Conservation (phyloP, 1,139 yeast genomes). For the Tardiomyces depauwii region DNA sequence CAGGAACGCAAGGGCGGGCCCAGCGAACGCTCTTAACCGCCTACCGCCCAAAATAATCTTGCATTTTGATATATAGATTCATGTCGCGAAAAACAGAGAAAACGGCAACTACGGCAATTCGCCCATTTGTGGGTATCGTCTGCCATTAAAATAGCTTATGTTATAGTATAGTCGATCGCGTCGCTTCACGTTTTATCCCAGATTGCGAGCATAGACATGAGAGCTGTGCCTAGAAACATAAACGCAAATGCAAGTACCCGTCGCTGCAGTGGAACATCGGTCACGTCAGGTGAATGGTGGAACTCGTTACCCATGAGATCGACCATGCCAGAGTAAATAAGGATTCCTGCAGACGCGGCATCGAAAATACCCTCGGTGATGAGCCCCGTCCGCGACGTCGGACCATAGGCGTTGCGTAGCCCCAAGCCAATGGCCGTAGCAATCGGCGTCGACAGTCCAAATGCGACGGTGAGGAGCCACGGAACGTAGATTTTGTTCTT, state of each 20-base stretch:
- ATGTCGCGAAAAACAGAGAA: too few relatives aligned
- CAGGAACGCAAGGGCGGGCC: not conserved
- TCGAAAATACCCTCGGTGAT: constrained; percentile 74
- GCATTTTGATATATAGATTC: too few relatives aligned
- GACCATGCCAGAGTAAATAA: constrained; percentile 75
- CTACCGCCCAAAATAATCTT: too few relatives aligned
- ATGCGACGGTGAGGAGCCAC: constrained; percentile 47
- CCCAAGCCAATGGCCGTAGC: constrained; percentile 83
- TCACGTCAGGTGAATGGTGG: constrained; percentile 34
- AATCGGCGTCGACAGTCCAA: constrained; percentile 70
- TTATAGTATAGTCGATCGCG: too few relatives aligned
- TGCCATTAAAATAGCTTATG: too few relatives aligned
- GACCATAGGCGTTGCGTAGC: constrained; percentile 54
- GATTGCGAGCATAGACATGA: constrained; percentile 77
- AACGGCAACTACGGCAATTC: too few relatives aligned
- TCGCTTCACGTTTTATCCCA: constrained; percentile 51
- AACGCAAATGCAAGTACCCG: constrained; percentile 26
- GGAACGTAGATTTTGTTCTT: constrained; percentile 37
- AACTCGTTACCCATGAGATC: constrained; percentile 88
- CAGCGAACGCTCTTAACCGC: not conserved
- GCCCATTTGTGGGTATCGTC: too few relatives aligned
- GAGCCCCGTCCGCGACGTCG: constrained; percentile 46
- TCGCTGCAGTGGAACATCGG: constrained; percentile 20
- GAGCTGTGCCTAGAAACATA: constrained; percentile 61
- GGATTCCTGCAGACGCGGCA: constrained; percentile 74